Percentiles rank a stretch among this genome's conserved stretches.
phyloP scores from a whole-genome alignment of 2,329 filamentous ascomycete species.

The Colletotrichum kahawae region DNA sequence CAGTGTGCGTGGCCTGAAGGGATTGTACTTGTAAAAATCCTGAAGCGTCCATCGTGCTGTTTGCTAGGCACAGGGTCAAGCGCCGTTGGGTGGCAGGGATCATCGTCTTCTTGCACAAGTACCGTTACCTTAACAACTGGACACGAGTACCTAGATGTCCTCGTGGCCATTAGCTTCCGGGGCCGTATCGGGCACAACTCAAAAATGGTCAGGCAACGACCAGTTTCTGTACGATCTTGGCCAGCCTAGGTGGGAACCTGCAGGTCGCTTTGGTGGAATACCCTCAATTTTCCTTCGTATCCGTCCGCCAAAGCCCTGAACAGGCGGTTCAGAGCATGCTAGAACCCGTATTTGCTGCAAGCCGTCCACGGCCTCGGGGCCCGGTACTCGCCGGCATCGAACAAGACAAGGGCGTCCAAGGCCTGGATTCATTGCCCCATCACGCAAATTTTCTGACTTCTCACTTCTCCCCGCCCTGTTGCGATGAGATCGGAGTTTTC shows the following conservation, averaged over 20 bases:
- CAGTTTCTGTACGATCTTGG: not conserved
- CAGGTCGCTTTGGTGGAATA: conserved; percentile 8
- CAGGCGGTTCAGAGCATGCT: not conserved
- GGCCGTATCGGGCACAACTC: conserved; percentile 2
- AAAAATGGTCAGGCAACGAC: not conserved
- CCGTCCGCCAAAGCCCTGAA: not conserved
- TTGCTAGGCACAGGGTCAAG: conserved; percentile 1
- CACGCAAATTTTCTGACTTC: not conserved
- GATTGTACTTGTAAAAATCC: conserved; percentile 10
- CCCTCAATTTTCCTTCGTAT: conserved; percentile 6
- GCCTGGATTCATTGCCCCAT: not conserved
- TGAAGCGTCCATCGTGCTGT: not conserved
- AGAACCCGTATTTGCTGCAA: conserved; percentile 3
- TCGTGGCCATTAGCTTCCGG: not conserved
- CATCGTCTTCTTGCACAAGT: not conserved
- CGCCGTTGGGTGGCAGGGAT: conserved; percentile 4
- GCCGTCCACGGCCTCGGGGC: not conserved
- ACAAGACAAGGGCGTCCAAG: not conserved
- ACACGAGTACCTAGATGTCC: not conserved
- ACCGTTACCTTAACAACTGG: conserved; percentile 7
- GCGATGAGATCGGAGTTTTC: not conserved
- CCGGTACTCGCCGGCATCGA: not conserved
- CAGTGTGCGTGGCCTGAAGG: conserved; percentile 14
- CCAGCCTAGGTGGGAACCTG: conserved; percentile 1
- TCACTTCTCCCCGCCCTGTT: not conserved